These are phyloP conservation scores for Rhizopogon sp. DNA, from an alignment of 768 basidiomycete species.

Conservation along the genomic window DNA sequence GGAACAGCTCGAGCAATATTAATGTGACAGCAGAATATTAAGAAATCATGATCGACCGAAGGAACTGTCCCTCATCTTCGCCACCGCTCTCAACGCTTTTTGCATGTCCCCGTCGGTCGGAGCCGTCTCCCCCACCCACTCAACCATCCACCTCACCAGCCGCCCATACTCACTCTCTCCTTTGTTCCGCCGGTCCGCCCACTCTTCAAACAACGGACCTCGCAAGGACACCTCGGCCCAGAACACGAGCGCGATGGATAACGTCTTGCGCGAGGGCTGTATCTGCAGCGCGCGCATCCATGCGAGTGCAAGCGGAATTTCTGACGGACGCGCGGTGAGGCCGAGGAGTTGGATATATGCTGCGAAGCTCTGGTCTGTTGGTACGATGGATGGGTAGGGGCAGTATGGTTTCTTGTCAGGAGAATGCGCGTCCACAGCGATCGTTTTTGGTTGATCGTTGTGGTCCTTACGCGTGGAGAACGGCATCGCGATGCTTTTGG, in stretches of 20 bases:
- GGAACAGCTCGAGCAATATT: too few species aligned
- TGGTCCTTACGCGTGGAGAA: constrained; percentile 1
- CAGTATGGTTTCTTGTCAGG: constrained; percentile 6
- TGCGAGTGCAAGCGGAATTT: constrained; percentile 62
- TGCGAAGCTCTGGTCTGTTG: constrained; percentile 48
- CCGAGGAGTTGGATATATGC: constrained; percentile 62
- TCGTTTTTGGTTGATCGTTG: neutral
- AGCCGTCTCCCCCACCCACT: constrained; percentile 51
- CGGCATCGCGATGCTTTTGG: constrained; percentile 18
- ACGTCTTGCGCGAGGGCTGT: constrained; percentile 45
- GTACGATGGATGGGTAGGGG: constrained; percentile 37
- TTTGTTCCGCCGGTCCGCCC: constrained; percentile 29
- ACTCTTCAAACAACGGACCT: constrained; percentile 51
- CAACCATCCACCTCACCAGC: constrained; percentile 47
- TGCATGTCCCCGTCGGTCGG: constrained; percentile 38
- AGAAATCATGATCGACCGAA: constrained; percentile 6
- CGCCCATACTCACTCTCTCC: constrained; percentile 36
- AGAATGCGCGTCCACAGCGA: neutral
- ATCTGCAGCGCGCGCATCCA: constrained; percentile 70
- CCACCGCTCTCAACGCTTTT: constrained; percentile 18
- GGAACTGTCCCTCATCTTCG: constrained; percentile 22
- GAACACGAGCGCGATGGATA: constrained; percentile 59
- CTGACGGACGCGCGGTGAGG: constrained; percentile 38
- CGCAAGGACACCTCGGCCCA: constrained; percentile 69
- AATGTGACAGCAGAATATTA: too few species aligned